Evolutionary conservation across 2,329 filamentous ascomycete species (phyloP).

Genomic region (Exophiala sp.): DNA sequence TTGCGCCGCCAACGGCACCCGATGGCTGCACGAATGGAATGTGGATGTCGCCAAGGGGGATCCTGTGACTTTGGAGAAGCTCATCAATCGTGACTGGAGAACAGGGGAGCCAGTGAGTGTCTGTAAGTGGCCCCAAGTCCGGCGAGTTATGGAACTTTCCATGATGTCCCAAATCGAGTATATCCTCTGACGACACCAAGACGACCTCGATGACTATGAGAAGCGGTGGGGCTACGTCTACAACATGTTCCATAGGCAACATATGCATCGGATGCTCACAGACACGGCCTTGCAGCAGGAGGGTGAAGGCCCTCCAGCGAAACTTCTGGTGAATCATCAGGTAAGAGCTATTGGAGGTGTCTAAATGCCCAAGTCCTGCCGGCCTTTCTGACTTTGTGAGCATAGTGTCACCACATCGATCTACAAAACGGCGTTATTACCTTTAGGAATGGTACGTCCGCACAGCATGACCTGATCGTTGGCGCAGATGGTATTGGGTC

Average conservation of each 20-base stretch:
- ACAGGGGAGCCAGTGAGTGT: conserved; percentile 64
- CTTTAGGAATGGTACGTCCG: conserved; percentile 52
- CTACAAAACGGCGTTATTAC: conserved; percentile 48
- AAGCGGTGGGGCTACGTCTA: conserved; percentile 63
- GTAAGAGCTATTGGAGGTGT: conserved; percentile 31
- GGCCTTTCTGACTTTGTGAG: neutral
- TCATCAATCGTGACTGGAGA: conserved; percentile 69
- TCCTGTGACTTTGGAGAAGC: conserved; percentile 61
- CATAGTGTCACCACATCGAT: conserved; percentile 51
- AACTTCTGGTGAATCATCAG: conserved; percentile 56
- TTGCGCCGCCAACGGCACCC: conserved; percentile 66
- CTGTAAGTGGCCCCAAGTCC: conserved; percentile 29
- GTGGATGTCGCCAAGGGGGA: conserved; percentile 63
- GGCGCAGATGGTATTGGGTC: conserved; percentile 68
- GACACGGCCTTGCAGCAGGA: conserved; percentile 54
- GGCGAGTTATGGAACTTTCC: too few species aligned
- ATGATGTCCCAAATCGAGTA: too few species aligned
- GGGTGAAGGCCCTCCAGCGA: conserved; percentile 54
- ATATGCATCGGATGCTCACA: conserved; percentile 67
- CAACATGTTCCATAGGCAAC: conserved; percentile 67
- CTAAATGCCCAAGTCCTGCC: neutral
- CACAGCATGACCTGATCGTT: conserved; percentile 58
- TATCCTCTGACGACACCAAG: too few species aligned
- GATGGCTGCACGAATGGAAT: conserved; percentile 66
- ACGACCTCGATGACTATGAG: conserved; percentile 61